Evolutionary conservation across 352 stramenopile species (phyloP).

Genomic region (Pythium coloratum): DNA sequence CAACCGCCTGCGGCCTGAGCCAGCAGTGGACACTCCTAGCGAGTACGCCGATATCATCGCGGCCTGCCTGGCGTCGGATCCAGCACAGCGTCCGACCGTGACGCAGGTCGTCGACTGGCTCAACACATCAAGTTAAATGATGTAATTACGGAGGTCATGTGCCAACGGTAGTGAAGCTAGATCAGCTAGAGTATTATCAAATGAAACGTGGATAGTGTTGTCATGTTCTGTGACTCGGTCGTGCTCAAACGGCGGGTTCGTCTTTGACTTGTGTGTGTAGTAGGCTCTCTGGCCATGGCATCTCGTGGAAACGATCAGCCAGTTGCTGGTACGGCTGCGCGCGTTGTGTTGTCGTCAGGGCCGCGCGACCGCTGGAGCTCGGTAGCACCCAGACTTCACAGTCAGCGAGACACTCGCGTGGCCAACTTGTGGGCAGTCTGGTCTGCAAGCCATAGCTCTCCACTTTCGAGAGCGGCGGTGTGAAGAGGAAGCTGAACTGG

Average conservation of each 20-base stretch:
- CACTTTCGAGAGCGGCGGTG: slow-evolving; percentile 63
- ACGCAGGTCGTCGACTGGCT: slow-evolving; percentile 40
- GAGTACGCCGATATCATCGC: slow-evolving; percentile 43
- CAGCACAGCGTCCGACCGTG: slow-evolving; percentile 43
- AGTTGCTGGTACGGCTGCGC: slow-evolving; percentile 70
- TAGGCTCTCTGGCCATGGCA: slow-evolving; percentile 40
- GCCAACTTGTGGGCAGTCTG: slow-evolving; percentile 67
- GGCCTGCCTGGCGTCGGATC: slow-evolving; percentile 52
- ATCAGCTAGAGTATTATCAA: slow-evolving; percentile 9
- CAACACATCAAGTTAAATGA: slow-evolving; percentile 2
- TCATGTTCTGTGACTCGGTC: not conserved
- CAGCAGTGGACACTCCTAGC: slow-evolving; percentile 42
- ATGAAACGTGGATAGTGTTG: not conserved
- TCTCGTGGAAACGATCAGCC: slow-evolving; percentile 51
- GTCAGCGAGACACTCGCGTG: slow-evolving; percentile 47
- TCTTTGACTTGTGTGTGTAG: not conserved
- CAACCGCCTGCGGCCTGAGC: slow-evolving; percentile 40
- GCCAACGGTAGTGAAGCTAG: not conserved
- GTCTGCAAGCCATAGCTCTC: slow-evolving; percentile 60
- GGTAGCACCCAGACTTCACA: slow-evolving; percentile 85
- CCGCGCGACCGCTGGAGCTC: slow-evolving; percentile 79
- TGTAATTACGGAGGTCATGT: not conserved
- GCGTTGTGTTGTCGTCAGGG: slow-evolving; percentile 76
- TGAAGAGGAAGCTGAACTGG: slow-evolving; percentile 85
- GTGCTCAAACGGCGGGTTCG: not conserved